These are phyloP conservation scores for Podospora conica DNA, from an alignment of 495 filamentous ascomycete genomes.

Conservation along the genomic window DNA sequence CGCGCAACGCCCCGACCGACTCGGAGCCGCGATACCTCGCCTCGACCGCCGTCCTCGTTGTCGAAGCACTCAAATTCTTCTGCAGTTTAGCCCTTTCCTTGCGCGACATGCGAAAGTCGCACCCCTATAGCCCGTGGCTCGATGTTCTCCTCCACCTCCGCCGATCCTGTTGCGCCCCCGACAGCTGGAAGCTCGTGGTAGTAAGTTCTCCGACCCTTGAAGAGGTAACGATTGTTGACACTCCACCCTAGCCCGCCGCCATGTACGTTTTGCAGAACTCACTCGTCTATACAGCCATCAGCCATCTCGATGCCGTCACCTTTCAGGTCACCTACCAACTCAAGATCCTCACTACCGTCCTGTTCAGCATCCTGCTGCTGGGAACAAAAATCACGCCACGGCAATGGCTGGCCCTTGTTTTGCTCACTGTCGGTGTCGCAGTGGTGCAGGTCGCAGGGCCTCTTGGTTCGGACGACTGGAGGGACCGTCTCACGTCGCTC, in stretches of 20 bases:
- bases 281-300: slow-evolving; percentile 63
- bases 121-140: slow-evolving; percentile 50
- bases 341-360: slow-evolving; percentile 61
- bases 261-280: slow-evolving; percentile 67
- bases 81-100: slow-evolving; percentile 57
- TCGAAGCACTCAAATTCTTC: slow-evolving; percentile 63
- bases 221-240: too few species aligned
- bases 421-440: slow-evolving; percentile 58
- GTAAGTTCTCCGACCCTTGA: too few species aligned
- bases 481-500: slow-evolving; percentile 44
- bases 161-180: slow-evolving; percentile 56
- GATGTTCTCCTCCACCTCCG: slow-evolving; percentile 51
- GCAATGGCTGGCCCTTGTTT: slow-evolving; percentile 57
- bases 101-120: slow-evolving; percentile 42
- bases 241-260: too few species aligned
- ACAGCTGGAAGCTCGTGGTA: slow-evolving; percentile 70
- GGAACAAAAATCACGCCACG: slow-evolving; percentile 47
- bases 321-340: slow-evolving; percentile 70
- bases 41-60: slow-evolving; percentile 69
- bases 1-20: slow-evolving; percentile 58
- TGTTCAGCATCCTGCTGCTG: slow-evolving; percentile 59
- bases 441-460: slow-evolving; percentile 50
- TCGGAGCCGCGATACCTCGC: slow-evolving; percentile 60
- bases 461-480: slow-evolving; percentile 43
- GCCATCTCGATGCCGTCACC: slow-evolving; percentile 62